Conservation (phyloP, 2,329 filamentous ascomycete species). For the Fusarium sterilihyphosum region DNA sequence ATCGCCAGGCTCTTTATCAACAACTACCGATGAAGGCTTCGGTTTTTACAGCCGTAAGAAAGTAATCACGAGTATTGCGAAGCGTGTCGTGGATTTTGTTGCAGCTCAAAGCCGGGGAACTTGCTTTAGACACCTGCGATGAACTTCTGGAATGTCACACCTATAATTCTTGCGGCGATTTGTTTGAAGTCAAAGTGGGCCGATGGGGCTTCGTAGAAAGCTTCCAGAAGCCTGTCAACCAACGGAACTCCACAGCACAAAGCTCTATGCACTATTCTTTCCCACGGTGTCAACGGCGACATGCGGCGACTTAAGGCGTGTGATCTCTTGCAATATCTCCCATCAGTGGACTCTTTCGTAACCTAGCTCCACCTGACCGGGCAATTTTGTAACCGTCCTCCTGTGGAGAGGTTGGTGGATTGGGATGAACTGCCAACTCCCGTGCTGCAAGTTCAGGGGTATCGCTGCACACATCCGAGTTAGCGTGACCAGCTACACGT, state of each 20-base stretch:
- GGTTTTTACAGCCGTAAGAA: background rate
- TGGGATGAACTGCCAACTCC: conserved; percentile 42
- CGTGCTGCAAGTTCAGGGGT: conserved; percentile 40
- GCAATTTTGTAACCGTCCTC: conserved; percentile 33
- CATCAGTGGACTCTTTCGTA: conserved; percentile 11
- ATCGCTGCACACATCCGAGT: conserved; percentile 22
- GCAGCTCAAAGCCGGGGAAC: background rate
- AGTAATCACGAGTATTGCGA: background rate
- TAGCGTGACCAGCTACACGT: conserved; percentile 38
- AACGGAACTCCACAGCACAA: conserved; percentile 8
- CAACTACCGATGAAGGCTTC: background rate
- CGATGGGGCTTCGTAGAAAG: conserved; percentile 40
- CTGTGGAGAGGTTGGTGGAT: conserved; percentile 33
- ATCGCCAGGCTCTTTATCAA: background rate
- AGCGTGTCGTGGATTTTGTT: conserved; percentile 1
- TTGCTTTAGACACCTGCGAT: conserved; percentile 10
- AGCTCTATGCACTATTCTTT: conserved; percentile 15
- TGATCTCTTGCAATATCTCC: conserved; percentile 9
- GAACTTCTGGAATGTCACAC: conserved; percentile 21
- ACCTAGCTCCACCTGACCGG: conserved; percentile 28
- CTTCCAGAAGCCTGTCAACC: conserved; percentile 44
- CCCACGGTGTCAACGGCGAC: conserved; percentile 14
- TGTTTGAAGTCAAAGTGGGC: conserved; percentile 36
- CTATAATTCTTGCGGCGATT: conserved; percentile 29
- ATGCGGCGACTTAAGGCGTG: background rate